Evolutionary conservation across 495 filamentous ascomycete species (phyloP).

Genomic region (Jackrogersella multiformis): DNA sequence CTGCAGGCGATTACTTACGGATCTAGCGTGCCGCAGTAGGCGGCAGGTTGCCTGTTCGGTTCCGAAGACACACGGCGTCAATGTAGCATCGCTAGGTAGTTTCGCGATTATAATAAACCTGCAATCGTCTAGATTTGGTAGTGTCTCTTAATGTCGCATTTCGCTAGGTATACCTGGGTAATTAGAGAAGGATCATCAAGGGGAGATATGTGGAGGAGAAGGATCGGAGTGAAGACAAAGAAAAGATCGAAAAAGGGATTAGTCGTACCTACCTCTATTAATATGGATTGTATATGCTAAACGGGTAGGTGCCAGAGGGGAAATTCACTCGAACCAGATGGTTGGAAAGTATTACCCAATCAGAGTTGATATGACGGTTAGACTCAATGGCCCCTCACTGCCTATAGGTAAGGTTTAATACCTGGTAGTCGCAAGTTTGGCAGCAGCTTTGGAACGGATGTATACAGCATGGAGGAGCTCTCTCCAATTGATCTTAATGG

Average conservation of each 20-base stretch:
- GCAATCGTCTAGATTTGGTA: constrained; percentile 13
- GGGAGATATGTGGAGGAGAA: background rate
- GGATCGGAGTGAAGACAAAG: no score
- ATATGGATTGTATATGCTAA: constrained; percentile 28
- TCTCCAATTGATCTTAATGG: constrained; percentile 8
- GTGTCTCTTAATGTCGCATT: no score
- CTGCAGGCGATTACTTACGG: constrained; percentile 35
- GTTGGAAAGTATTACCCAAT: constrained; percentile 36
- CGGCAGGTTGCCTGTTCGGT: constrained; percentile 26
- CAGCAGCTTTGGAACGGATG: no score
- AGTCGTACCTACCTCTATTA: no score
- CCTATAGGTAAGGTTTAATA: no score
- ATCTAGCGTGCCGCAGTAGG: constrained; percentile 25
- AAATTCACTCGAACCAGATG: constrained; percentile 22
- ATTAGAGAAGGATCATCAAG: constrained; percentile 11
- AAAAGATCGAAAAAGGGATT: background rate
- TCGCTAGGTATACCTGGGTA: no score
- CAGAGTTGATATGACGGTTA: constrained; percentile 19
- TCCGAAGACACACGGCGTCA: constrained; percentile 18
- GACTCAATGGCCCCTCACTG: constrained; percentile 20
- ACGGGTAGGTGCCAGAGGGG: constrained; percentile 25
- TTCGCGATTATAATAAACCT: constrained; percentile 26
- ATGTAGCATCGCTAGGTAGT: constrained; percentile 27
- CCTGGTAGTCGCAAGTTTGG: constrained; percentile 4
- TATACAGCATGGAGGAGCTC: background rate